These are phyloP conservation scores for Penicillium vulpinum DNA, from an alignment of 2,329 filamentous ascomycete species.

Conservation along the genomic window DNA sequence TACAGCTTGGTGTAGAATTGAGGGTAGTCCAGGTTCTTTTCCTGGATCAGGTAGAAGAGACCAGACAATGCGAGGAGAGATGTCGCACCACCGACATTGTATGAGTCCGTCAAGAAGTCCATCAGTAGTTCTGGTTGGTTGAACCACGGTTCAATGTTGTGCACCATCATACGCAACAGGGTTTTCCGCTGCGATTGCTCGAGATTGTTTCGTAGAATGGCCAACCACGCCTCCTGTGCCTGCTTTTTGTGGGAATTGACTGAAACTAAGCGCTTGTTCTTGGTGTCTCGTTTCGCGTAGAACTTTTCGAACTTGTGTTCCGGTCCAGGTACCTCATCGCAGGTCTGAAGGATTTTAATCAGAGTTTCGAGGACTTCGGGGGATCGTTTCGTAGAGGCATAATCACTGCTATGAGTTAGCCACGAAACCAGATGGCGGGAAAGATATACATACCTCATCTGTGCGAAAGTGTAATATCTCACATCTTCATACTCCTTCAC, in stretches of 20 bases:
- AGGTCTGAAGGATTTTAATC: slow-evolving; percentile 43
- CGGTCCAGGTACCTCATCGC: slow-evolving; percentile 66
- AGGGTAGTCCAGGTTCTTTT: slow-evolving; percentile 94
- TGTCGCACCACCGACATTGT: slow-evolving; percentile 80
- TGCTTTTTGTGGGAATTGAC: slow-evolving; percentile 71
- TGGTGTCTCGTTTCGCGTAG: slow-evolving; percentile 55
- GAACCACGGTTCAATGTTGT: slow-evolving; percentile 85
- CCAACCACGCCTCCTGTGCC: slow-evolving; percentile 84
- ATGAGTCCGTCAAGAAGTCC: slow-evolving; percentile 95
- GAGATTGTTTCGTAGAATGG: slow-evolving; percentile 66
- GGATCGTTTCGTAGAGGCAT: slow-evolving; percentile 30
- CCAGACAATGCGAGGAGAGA: slow-evolving; percentile 87
- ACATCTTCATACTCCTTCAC: slow-evolving; percentile 80
- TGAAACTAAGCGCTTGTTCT: slow-evolving; percentile 68
- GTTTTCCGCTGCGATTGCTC: slow-evolving; percentile 74
- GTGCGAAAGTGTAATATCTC: slow-evolving; percentile 76
- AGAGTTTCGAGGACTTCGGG: slow-evolving; percentile 36
- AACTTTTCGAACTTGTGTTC: slow-evolving; percentile 40
- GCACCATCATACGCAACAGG: slow-evolving; percentile 72
- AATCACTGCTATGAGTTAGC: slow-evolving; percentile 34
- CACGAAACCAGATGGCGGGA: background rate
- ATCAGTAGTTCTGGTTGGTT: slow-evolving; percentile 82
- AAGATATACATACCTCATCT: slow-evolving; percentile 61
- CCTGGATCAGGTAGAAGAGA: slow-evolving; percentile 89
- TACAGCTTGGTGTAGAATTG: slow-evolving; percentile 94